Percentiles rank a stretch among this genome's conserved stretches.
phyloP scores from a whole-genome alignment of 768 basidiomycete genomes.

The Leucogyrophana mollusca region DNA sequence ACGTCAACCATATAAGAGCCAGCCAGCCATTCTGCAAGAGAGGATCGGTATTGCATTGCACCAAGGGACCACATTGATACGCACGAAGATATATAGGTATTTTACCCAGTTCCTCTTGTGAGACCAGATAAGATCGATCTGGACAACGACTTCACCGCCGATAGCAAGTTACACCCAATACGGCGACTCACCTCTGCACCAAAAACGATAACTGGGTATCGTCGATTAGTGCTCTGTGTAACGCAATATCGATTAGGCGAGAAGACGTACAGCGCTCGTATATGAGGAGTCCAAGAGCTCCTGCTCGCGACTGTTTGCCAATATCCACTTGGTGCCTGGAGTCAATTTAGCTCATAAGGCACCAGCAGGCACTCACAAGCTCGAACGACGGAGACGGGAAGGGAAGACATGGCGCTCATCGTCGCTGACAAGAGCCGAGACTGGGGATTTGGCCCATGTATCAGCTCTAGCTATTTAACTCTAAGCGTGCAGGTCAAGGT shows the following conservation, averaged over 20 bases:
- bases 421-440: too few relatives aligned
- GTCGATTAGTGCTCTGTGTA: neutral
- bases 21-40: slow-evolving; percentile 7
- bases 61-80: neutral
- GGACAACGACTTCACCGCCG: too few relatives aligned
- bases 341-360: too few relatives aligned
- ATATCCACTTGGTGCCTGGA: slow-evolving; percentile 10
- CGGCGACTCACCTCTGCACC: slow-evolving; percentile 6
- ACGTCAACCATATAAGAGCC: slow-evolving; percentile 3
- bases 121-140: slow-evolving; percentile 11
- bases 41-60: neutral
- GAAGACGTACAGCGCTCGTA: slow-evolving; percentile 10
- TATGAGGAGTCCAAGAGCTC: slow-evolving; percentile 10
- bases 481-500: too few relatives aligned
- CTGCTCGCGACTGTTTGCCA: slow-evolving; percentile 8
- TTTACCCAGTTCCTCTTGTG: slow-evolving; percentile 10
- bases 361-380: too few relatives aligned
- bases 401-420: too few relatives aligned
- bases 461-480: too few relatives aligned
- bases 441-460: too few relatives aligned
- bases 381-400: too few relatives aligned
- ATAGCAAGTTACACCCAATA: neutral
- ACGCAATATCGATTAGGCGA: neutral
- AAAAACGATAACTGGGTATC: slow-evolving; percentile 8
- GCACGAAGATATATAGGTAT: slow-evolving; percentile 10